Evolutionary conservation across 345 rosid species (phyloP).

Genomic region (Barbarea vulgaris): DNA sequence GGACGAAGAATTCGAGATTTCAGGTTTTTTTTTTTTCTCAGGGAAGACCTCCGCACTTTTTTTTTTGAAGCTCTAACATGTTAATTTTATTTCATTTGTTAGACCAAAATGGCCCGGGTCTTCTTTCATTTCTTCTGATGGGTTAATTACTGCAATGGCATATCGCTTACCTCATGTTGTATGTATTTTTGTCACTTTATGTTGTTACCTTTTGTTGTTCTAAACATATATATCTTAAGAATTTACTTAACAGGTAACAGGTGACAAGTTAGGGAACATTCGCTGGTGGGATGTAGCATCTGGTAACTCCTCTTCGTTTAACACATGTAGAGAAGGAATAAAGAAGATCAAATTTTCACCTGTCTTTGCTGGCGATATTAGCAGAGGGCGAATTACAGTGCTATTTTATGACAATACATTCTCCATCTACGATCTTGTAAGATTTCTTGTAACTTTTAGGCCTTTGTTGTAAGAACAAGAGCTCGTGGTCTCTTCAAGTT

Average conservation of each 20-base stretch:
- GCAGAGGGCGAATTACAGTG: slow-evolving; percentile 83
- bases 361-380: slow-evolving; percentile 71
- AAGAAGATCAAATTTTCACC: slow-evolving; percentile 86
- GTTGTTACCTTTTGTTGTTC: slow-evolving; percentile 23
- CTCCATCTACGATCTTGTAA: slow-evolving; percentile 88
- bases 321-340: slow-evolving; percentile 82
- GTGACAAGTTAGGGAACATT: slow-evolving; percentile 72
- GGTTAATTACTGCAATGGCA: slow-evolving; percentile 85
- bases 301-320: slow-evolving; percentile 86
- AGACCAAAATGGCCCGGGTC: slow-evolving; percentile 96
- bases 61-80: neutral
- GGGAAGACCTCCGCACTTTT: neutral
- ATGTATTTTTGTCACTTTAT: slow-evolving; percentile 46
- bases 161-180: slow-evolving; percentile 92
- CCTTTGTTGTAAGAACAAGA: no score
- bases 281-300: slow-evolving; percentile 94
- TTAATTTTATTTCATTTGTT: slow-evolving; percentile 37
- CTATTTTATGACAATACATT: slow-evolving; percentile 83
- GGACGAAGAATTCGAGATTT: slow-evolving; percentile 90
- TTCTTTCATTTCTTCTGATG: slow-evolving; percentile 78
- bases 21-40: slow-evolving; percentile 47
- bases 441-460: slow-evolving; percentile 23
- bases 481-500: no score
- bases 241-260: slow-evolving; percentile 48
- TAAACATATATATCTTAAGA: slow-evolving; percentile 12